These are phyloP conservation scores for Copromyces sp. DNA, from an alignment of 495 filamentous ascomycete species.

Conservation along the genomic window DNA sequence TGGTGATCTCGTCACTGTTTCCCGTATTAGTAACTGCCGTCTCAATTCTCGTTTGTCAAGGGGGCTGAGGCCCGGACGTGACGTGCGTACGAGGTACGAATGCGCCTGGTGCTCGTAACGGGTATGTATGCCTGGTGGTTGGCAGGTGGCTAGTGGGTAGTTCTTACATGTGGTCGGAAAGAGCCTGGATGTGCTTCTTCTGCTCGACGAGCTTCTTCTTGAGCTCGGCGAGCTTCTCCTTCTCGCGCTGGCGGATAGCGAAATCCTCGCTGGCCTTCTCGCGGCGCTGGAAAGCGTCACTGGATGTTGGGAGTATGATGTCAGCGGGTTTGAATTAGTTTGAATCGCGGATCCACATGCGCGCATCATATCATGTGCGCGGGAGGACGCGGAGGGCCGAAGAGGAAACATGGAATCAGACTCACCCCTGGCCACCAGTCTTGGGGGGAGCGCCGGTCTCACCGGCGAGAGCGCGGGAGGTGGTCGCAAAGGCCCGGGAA, in stretches of 20 bases:
- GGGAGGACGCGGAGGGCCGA: background rate
- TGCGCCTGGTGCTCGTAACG: background rate
- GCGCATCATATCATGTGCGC: background rate
- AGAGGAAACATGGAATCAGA: constrained; percentile 4
- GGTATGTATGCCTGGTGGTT: background rate
- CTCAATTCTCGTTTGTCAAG: background rate
- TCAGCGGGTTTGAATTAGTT: background rate
- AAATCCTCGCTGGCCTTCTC: constrained; percentile 79
- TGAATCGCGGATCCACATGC: background rate
- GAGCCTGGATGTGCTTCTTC: constrained; percentile 69
- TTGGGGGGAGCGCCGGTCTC: constrained; percentile 56
- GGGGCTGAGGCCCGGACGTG: background rate
- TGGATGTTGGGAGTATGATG: constrained; percentile 20
- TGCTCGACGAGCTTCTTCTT: constrained; percentile 71
- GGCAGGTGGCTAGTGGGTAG: constrained; percentile 2
- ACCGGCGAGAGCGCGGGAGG: constrained; percentile 52
- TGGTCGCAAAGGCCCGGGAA: constrained; percentile 50
- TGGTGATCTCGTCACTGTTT: constrained; percentile 55
- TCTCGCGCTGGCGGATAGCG: constrained; percentile 75
- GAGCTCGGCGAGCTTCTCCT: constrained; percentile 67
- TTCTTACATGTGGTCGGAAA: constrained; percentile 73
- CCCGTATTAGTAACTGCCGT: constrained; percentile 13
- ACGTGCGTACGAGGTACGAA: background rate
- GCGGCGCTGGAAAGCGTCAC: constrained; percentile 83
- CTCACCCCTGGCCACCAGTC: constrained; percentile 35